These are phyloP conservation scores for Russula ochroleuca DNA, from an alignment of 768 basidiomycete genomes.

Conservation along the genomic window DNA sequence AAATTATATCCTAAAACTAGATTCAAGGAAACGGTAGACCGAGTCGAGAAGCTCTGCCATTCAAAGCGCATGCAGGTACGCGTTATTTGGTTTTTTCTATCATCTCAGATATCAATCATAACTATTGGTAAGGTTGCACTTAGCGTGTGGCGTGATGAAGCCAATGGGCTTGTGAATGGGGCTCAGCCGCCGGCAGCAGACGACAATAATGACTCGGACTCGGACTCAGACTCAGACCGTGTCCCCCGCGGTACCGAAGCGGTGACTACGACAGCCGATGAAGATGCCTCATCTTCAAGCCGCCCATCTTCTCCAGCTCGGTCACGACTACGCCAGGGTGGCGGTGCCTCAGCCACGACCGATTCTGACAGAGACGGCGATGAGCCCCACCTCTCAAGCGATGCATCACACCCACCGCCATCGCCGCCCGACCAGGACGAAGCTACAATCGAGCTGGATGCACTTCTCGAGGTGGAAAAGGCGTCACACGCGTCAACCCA, in stretches of 20 bases:
- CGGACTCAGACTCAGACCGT: constrained; percentile 47
- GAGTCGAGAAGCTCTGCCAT: constrained; percentile 86
- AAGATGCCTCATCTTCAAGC: constrained; percentile 9
- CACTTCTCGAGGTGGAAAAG: constrained; percentile 27
- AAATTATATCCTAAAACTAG: constrained; percentile 84
- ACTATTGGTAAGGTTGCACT: constrained; percentile 50
- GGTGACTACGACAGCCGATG: constrained; percentile 28
- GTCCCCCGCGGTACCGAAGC: constrained; percentile 43
- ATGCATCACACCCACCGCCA: constrained; percentile 19
- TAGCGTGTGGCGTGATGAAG: constrained; percentile 76
- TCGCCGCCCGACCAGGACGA: constrained; percentile 19
- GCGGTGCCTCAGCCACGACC: neutral
- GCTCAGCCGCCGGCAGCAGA: constrained; percentile 28
- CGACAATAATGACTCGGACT: constrained; percentile 42
- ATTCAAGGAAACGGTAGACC: constrained; percentile 79
- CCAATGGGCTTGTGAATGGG: constrained; percentile 42
- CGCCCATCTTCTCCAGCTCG: constrained; percentile 16
- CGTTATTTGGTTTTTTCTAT: constrained; percentile 17
- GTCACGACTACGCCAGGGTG: neutral
- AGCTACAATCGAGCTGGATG: constrained; percentile 21
- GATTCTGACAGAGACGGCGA: constrained; percentile 20
- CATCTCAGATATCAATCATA: constrained; percentile 11
- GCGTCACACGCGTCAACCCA: constrained; percentile 12
- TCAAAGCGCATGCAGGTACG: constrained; percentile 81
- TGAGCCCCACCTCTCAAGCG: constrained; percentile 2